These are phyloP conservation scores for Pseudozyma flocculosa DNA, from an alignment of 1,284 basidiomycete genomes.

Conservation along the genomic window DNA sequence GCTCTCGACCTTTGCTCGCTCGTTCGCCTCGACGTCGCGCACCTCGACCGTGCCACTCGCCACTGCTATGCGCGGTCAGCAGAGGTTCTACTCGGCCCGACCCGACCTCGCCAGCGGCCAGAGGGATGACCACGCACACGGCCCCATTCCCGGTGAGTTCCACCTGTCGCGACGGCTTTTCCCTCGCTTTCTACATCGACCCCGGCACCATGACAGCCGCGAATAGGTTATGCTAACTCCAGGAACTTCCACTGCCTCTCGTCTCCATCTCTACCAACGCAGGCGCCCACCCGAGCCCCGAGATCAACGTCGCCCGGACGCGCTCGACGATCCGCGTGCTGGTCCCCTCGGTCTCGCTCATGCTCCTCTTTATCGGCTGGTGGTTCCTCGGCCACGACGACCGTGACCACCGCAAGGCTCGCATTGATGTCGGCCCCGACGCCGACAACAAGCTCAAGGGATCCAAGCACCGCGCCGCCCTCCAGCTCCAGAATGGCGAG, in stretches of 20 bases:
- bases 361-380: conserved; percentile 34
- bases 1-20: background rate
- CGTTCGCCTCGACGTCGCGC: background rate
- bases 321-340: conserved; percentile 29
- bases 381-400: conserved; percentile 38
- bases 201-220: too few species aligned
- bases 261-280: background rate
- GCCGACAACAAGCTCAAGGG: conserved; percentile 33
- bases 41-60: background rate
- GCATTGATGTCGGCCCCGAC: conserved; percentile 26
- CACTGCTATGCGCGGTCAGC: background rate
- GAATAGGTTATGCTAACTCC: too few species aligned
- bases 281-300: conserved; percentile 23
- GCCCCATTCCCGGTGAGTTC: conserved; percentile 10
- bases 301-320: conserved; percentile 27
- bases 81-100: conserved; percentile 11
- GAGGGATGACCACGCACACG: conserved; percentile 22
- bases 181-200: background rate
- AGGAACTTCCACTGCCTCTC: background rate
- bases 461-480: conserved; percentile 21
- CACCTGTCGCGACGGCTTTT: background rate
- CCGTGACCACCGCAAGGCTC: conserved; percentile 19
- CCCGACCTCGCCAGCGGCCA: conserved; percentile 22
- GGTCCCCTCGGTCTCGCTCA: conserved; percentile 24
- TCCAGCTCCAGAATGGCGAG: conserved; percentile 21